Conservation (phyloP, 345 rosid genomes). For the Populus alba region DNA sequence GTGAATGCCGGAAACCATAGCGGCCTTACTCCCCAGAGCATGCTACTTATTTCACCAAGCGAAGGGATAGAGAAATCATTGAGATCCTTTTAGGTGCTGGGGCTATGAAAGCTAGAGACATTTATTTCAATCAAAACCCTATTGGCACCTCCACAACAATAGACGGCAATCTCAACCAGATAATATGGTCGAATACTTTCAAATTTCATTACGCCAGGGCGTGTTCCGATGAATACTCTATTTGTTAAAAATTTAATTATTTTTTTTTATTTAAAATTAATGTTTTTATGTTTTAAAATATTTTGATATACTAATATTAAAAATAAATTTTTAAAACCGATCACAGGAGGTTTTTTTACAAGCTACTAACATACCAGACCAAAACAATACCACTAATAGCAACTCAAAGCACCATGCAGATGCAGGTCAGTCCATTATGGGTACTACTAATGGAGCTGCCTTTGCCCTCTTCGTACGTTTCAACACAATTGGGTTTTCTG, state of each 20-base stretch:
- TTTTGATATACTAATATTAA: too few species aligned
- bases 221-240: too few species aligned
- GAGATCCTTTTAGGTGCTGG: constrained; percentile 6
- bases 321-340: too few species aligned
- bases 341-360: not conserved
- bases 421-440: constrained; percentile 46
- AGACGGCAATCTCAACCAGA: constrained; percentile 1
- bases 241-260: too few species aligned
- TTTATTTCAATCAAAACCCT: too few species aligned
- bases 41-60: constrained; percentile 9
- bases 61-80: constrained; percentile 16
- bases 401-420: constrained; percentile 6
- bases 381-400: constrained; percentile 14
- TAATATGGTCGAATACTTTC: constrained; percentile 42
- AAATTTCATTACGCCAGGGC: too few species aligned
- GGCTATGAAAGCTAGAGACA: not conserved
- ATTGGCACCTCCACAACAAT: constrained; percentile 3
- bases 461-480: constrained; percentile 34
- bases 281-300: too few species aligned
- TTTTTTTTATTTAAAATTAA: too few species aligned
- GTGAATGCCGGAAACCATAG: constrained; percentile 12
- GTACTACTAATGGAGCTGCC: constrained; percentile 9
- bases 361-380: constrained; percentile 23
- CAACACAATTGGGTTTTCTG: constrained; percentile 41
- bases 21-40: constrained; percentile 18